These are phyloP conservation scores for Populus euphratica DNA, from an alignment of 345 rosid genomes.

Conservation along the genomic window DNA sequence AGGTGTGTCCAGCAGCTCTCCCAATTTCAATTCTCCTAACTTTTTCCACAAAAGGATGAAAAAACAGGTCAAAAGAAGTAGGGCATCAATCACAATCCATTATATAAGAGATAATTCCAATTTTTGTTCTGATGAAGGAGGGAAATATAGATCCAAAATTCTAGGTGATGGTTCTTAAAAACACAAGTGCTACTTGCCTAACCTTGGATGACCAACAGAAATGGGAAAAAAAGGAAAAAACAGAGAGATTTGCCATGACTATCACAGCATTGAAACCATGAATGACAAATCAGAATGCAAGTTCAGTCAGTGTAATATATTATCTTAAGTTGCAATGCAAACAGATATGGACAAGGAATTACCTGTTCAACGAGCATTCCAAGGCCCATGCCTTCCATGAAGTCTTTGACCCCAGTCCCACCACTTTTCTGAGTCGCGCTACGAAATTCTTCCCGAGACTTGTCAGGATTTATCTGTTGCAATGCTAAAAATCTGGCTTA, in stretches of 20 bases:
- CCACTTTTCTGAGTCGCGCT: slow-evolving; percentile 59
- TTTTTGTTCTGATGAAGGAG: neutral
- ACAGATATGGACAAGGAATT: slow-evolving; percentile 13
- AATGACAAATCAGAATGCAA: neutral
- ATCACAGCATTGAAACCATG: neutral
- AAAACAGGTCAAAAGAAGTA: slow-evolving; percentile 14
- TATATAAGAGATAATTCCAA: neutral
- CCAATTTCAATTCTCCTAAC: slow-evolving; percentile 90
- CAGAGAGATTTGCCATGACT: neutral
- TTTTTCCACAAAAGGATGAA: slow-evolving; percentile 27
- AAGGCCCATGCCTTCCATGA: slow-evolving; percentile 98
- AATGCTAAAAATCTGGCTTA: slow-evolving; percentile 32
- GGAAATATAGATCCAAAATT: neutral
- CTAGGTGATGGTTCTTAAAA: neutral
- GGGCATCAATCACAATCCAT: neutral
- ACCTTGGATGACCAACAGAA: neutral
- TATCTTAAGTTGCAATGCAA: slow-evolving; percentile 8
- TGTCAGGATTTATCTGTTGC: slow-evolving; percentile 85
- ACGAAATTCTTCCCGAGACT: slow-evolving; percentile 92
- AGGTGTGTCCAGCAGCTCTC: slow-evolving; percentile 94
- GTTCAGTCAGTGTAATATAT: neutral
- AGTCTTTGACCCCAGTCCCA: slow-evolving; percentile 86
- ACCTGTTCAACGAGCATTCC: slow-evolving; percentile 95
- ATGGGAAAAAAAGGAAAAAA: neutral
- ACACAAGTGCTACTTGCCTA: neutral